Evolutionary conservation across 2,329 filamentous ascomycete species (phyloP).

Genomic region (Colletotrichum scovillei): DNA sequence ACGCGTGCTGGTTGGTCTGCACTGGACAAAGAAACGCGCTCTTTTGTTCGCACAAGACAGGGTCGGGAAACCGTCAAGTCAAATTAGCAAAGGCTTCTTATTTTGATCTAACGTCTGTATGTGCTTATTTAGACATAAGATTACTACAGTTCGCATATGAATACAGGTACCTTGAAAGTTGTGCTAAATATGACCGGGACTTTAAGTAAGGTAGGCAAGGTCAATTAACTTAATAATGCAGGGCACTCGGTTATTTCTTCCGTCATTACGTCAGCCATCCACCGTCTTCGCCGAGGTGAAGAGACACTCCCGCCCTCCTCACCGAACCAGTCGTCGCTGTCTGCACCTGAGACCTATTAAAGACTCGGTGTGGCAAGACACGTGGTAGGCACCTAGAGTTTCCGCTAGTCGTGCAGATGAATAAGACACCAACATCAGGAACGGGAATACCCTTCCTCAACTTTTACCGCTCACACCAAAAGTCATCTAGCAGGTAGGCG

Average conservation of each 20-base stretch:
- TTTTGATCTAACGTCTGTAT: neutral
- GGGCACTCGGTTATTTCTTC: too few relatives aligned
- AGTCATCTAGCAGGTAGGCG: neutral
- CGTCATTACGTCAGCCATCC: neutral
- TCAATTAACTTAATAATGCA: too few relatives aligned
- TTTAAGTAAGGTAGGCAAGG: too few relatives aligned
- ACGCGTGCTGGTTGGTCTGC: conserved; percentile 22
- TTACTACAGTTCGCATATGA: neutral
- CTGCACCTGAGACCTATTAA: neutral
- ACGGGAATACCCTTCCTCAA: neutral
- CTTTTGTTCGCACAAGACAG: neutral
- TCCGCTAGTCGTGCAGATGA: conserved; percentile 15
- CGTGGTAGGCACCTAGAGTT: neutral
- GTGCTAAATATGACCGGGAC: neutral
- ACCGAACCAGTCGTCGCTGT: neutral
- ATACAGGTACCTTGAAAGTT: neutral
- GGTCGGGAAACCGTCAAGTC: neutral
- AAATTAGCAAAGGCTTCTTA: neutral
- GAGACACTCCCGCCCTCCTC: neutral
- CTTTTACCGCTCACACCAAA: conserved; percentile 1
- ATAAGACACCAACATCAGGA: neutral
- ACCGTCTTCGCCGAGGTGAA: conserved; percentile 7
- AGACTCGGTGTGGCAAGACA: neutral
- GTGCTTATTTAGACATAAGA: neutral
- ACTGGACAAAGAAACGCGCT: conserved; percentile 25